Evolutionary conservation across 148 eudicot species (phyloP).

Genomic region (Polygonum aviculare): DNA sequence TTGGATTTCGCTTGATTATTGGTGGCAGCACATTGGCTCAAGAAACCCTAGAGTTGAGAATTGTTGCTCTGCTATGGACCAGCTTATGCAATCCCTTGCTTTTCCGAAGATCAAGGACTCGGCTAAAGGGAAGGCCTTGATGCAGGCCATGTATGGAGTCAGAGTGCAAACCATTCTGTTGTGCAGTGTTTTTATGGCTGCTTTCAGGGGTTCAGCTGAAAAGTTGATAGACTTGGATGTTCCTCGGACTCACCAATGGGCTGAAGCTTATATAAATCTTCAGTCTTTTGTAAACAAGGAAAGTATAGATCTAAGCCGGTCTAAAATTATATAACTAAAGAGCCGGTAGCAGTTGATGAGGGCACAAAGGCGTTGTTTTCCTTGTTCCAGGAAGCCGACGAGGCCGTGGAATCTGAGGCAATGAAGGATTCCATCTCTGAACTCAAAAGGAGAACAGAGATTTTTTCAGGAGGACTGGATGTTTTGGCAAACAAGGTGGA

Average conservation of each 20-base stretch:
- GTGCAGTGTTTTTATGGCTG: conserved; percentile 57
- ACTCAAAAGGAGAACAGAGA: conserved; percentile 30
- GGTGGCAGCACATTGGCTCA: conserved; percentile 53
- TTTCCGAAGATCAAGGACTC: conserved; percentile 80
- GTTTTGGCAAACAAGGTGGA: conserved; percentile 59
- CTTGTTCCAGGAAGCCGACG: conserved; percentile 29
- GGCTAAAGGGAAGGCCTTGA: conserved; percentile 71
- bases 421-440: conserved; percentile 23
- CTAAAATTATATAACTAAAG: conserved; percentile 34
- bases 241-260: conserved; percentile 52
- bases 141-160: conserved; percentile 86
- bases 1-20: conserved; percentile 51
- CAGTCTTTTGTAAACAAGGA: conserved; percentile 49
- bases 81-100: conserved; percentile 44
- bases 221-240: conserved; percentile 46
- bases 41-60: conserved; percentile 57
- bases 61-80: conserved; percentile 39
- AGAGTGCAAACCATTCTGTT: conserved; percentile 56
- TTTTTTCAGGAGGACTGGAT: conserved; percentile 58
- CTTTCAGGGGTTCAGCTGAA: conserved; percentile 49
- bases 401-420: conserved; percentile 22
- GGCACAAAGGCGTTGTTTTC: conserved; percentile 38
- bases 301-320: conserved; percentile 20
- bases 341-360: conserved; percentile 47
- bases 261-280: conserved; percentile 46